These are phyloP conservation scores for Dactylis glomerata DNA, from an alignment of 176 grass and related monocot genomes.

Conservation along the genomic window DNA sequence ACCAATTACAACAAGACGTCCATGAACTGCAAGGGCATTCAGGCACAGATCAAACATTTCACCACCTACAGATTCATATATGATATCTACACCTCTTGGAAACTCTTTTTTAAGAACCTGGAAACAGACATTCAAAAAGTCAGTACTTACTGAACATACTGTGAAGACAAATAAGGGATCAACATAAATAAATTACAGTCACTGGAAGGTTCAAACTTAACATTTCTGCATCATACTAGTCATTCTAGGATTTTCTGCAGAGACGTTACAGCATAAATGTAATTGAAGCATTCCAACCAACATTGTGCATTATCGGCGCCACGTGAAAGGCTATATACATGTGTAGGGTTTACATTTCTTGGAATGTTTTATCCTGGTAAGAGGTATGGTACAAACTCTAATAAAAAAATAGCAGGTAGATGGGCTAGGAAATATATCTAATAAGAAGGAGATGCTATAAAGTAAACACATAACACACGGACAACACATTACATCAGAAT, in stretches of 20 bases:
- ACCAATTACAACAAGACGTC: conserved; percentile 84
- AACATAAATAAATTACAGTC: neutral
- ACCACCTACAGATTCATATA: conserved; percentile 99
- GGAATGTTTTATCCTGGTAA: neutral
- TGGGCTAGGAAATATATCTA: neutral
- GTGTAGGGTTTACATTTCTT: neutral
- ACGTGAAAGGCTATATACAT: neutral
- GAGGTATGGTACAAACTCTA: neutral
- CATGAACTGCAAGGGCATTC: conserved; percentile 89
- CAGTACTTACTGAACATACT: conserved; percentile 3
- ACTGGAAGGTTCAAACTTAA: neutral
- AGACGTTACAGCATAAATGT: neutral
- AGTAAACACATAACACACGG: neutral
- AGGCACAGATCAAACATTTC: conserved; percentile 89
- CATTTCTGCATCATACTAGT: neutral
- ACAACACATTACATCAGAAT: neutral
- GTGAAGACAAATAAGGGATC: conserved; percentile 14
- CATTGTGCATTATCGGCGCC: neutral
- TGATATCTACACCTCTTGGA: conserved; percentile 76
- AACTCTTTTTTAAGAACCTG: conserved; percentile 89
- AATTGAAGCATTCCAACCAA: conserved; percentile 29
- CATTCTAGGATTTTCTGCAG: neutral
- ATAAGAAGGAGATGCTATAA: conserved; percentile 1
- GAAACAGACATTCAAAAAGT: conserved; percentile 19
- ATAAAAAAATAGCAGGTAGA: neutral